phyloP scores from a whole-genome alignment of 257 asterid genomes.

The Ehretia macrophylla region DNA sequence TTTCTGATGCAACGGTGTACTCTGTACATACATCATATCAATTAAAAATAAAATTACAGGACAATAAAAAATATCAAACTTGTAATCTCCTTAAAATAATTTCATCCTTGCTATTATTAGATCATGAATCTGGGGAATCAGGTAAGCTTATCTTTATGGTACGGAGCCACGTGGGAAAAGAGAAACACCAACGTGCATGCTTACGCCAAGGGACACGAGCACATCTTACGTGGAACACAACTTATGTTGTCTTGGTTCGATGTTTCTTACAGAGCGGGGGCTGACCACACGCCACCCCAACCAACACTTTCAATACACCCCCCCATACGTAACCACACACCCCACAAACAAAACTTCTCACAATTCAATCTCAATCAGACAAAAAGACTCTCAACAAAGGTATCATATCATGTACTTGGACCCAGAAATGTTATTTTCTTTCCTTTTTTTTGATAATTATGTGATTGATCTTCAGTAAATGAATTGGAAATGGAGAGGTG shows the following conservation, averaged over 20 bases:
- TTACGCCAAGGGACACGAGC: background rate
- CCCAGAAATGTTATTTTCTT: background rate
- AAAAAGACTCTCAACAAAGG: background rate
- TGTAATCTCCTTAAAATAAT: too few relatives aligned
- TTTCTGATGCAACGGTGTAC: too few relatives aligned
- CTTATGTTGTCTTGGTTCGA: background rate
- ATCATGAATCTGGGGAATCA: too few relatives aligned
- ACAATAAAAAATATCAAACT: too few relatives aligned
- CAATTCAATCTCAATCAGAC: background rate
- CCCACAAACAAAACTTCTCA: background rate
- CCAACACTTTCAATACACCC: background rate
- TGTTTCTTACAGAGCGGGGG: background rate
- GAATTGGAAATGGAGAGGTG: background rate
- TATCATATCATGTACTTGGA: background rate
- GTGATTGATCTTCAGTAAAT: background rate
- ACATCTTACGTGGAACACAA: background rate
- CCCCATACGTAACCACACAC: background rate
- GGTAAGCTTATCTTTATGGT: too few relatives aligned
- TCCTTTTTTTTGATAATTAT: too few relatives aligned
- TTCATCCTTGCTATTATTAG: too few relatives aligned
- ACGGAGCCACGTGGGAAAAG: conserved; percentile 10
- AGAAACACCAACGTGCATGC: conserved; percentile 6
- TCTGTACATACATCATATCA: too few relatives aligned
- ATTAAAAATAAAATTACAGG: too few relatives aligned
- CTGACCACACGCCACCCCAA: background rate